A percentile compares a stretch with the other conserved stretches of the same genome.
phyloP scores from a whole-genome alignment of 371 early-diverging fungal species.

The Dipsacomyces acuminosporus region DNA sequence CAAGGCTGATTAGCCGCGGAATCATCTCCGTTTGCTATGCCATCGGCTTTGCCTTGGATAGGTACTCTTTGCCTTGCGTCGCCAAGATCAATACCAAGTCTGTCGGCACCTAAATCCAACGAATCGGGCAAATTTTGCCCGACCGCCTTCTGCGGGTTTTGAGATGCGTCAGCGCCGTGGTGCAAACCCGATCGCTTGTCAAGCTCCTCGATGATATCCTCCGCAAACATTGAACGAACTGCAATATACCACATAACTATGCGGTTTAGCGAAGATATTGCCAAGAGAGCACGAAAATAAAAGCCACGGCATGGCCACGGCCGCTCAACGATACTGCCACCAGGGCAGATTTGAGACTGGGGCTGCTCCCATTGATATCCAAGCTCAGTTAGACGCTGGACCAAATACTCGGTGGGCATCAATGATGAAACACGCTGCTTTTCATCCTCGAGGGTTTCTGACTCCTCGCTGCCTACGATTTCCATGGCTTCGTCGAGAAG shows the following conservation, averaged over 20 bases:
- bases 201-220: slow-evolving; percentile 24
- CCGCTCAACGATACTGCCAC: slow-evolving; percentile 1
- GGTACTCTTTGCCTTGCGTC: too few relatives aligned
- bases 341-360: background rate
- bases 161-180: too few relatives aligned
- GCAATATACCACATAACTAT: slow-evolving; percentile 45
- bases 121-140: background rate
- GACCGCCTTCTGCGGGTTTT: too few relatives aligned
- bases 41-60: too few relatives aligned
- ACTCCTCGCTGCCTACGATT: background rate
- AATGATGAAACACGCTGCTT: slow-evolving; percentile 6
- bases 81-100: too few relatives aligned
- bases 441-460: slow-evolving; percentile 6
- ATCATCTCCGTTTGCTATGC: too few relatives aligned
- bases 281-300: slow-evolving; percentile 37
- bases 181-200: slow-evolving; percentile 11
- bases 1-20: too few relatives aligned
- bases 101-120: too few relatives aligned
- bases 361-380: slow-evolving; percentile 32
- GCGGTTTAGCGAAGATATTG: slow-evolving; percentile 46
- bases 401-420: slow-evolving; percentile 31
- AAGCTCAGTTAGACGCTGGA: slow-evolving; percentile 22
- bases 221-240: slow-evolving; percentile 31
- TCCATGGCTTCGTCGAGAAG: slow-evolving; percentile 18
- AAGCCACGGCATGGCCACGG: slow-evolving; percentile 45